A percentile compares a stretch with the other conserved stretches of the same genome.
These are phyloP conservation scores for Periconia sp. DNA, from an alignment of 2,329 filamentous ascomycete species.

Conservation along the genomic window DNA sequence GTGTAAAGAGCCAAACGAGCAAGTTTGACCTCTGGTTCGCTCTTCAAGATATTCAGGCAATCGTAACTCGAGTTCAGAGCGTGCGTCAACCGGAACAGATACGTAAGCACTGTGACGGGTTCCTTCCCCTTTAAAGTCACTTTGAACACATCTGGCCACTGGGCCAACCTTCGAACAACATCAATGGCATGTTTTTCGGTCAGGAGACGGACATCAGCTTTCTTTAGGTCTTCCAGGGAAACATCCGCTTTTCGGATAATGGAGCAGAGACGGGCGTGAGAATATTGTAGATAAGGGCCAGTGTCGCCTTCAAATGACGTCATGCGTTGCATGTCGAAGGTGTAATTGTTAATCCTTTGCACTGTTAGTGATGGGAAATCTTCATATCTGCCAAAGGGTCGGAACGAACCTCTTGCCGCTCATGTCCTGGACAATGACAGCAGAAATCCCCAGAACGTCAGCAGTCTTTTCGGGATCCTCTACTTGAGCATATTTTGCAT, in stretches of 20 bases:
- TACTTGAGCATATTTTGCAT: conserved; percentile 90
- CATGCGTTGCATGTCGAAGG: conserved; percentile 82
- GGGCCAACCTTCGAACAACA: conserved; percentile 72
- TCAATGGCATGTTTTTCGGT: conserved; percentile 72
- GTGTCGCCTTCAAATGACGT: conserved; percentile 85
- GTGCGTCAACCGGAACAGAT: conserved; percentile 85
- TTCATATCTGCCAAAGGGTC: too few species aligned
- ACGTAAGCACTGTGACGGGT: conserved; percentile 67
- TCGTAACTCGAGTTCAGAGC: conserved; percentile 78
- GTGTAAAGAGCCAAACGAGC: conserved; percentile 79
- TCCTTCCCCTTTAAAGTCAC: conserved; percentile 83
- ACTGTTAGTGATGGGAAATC: conserved; percentile 44
- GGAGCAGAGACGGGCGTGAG: conserved; percentile 56
- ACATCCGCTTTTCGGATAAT: conserved; percentile 58
- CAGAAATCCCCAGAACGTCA: conserved; percentile 88
- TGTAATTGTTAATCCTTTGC: conserved; percentile 67
- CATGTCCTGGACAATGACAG: conserved; percentile 99
- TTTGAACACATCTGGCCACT: conserved; percentile 81
- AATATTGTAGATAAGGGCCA: conserved; percentile 84
- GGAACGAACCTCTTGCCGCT: conserved; percentile 81
- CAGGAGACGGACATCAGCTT: conserved; percentile 69
- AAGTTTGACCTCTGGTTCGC: conserved; percentile 70
- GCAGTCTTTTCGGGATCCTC: conserved; percentile 80
- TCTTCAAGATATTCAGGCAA: conserved; percentile 76
- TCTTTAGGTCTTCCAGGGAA: conserved; percentile 57